A percentile compares a stretch with the other conserved stretches of the same genome.
Conservation (phyloP, 768 basidiomycete genomes). For the Agrocybe praecox region DNA sequence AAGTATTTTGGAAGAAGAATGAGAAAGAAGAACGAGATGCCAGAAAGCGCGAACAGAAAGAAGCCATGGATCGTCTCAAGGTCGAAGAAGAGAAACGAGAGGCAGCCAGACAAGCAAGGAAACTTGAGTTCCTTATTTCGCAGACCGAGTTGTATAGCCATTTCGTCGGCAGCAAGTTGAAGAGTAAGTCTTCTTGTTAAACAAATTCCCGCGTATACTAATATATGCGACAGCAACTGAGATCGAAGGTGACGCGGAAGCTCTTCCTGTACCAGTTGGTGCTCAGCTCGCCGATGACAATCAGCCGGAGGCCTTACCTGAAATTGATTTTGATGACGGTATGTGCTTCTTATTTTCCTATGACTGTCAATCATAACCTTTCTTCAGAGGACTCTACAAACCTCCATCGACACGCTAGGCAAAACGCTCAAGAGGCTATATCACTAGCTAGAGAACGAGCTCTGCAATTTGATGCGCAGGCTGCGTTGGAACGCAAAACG, state of each 20-base stretch:
- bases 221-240: slow-evolving; percentile 62
- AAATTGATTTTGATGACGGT: slow-evolving; percentile 94
- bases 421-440: slow-evolving; percentile 90
- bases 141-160: slow-evolving; percentile 99
- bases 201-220: slow-evolving; percentile 10
- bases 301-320: slow-evolving; percentile 55
- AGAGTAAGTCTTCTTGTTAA: slow-evolving; percentile 54
- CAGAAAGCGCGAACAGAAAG: slow-evolving; percentile 92
- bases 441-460: slow-evolving; percentile 78
- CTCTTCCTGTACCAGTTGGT: slow-evolving; percentile 50
- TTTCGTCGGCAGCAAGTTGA: slow-evolving; percentile 96
- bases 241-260: slow-evolving; percentile 61
- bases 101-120: slow-evolving; percentile 90
- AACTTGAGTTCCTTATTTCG: slow-evolving; percentile 97
- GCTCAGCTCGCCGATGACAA: slow-evolving; percentile 54
- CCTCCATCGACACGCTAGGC: slow-evolving; percentile 79
- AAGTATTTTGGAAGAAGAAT: slow-evolving; percentile 97
- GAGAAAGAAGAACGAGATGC: slow-evolving; percentile 95
- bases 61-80: slow-evolving; percentile 85
- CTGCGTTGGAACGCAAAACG: slow-evolving; percentile 79
- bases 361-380: slow-evolving; percentile 1
- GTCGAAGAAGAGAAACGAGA: slow-evolving; percentile 94
- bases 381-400: slow-evolving; percentile 82
- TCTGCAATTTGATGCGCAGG: slow-evolving; percentile 81
- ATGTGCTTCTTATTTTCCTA: slow-evolving; percentile 19